Conservation (phyloP, 768 basidiomycete species). For the Heimioporus sp. region DNA sequence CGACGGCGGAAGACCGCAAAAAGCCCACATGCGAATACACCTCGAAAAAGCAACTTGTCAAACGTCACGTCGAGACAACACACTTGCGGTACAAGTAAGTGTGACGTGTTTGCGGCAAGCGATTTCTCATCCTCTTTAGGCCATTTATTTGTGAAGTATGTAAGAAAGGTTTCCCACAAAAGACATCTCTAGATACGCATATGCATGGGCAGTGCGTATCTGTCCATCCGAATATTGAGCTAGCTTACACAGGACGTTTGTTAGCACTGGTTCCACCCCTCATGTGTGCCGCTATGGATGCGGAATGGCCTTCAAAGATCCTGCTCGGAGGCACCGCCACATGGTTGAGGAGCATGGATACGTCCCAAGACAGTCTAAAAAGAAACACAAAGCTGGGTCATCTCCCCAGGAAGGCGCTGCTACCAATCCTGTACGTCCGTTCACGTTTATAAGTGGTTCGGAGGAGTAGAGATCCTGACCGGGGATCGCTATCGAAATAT, state of each 20-base stretch:
- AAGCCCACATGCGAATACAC: conserved; percentile 39
- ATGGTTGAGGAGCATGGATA: conserved; percentile 53
- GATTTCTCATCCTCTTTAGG: conserved; percentile 33
- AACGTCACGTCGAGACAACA: conserved; percentile 63
- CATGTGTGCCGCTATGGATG: conserved; percentile 53
- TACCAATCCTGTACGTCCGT: conserved; percentile 30
- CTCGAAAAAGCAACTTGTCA: conserved; percentile 63
- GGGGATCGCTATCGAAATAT: conserved; percentile 2
- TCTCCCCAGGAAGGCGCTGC: conserved; percentile 24
- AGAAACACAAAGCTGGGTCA: conserved; percentile 40
- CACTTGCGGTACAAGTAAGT: conserved; percentile 60
- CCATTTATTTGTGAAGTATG: conserved; percentile 53
- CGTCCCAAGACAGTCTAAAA: conserved; percentile 43
- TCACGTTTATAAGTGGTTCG: conserved; percentile 30
- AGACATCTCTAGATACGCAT: conserved; percentile 58
- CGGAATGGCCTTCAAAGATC: conserved; percentile 57
- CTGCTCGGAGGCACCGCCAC: conserved; percentile 61
- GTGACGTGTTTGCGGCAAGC: conserved; percentile 7
- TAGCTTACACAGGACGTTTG: conserved; percentile 11
- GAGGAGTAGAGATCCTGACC: conserved; percentile 18
- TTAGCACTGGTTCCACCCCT: conserved; percentile 56
- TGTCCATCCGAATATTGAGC: background rate
- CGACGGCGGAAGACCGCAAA: conserved; percentile 31
- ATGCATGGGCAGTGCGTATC: conserved; percentile 49
- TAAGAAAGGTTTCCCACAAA: conserved; percentile 54